Percentiles rank a stretch among this genome's conserved stretches.
Conservation (phyloP, 1,284 basidiomycete genomes). For the Heterobasidion occidentale region DNA sequence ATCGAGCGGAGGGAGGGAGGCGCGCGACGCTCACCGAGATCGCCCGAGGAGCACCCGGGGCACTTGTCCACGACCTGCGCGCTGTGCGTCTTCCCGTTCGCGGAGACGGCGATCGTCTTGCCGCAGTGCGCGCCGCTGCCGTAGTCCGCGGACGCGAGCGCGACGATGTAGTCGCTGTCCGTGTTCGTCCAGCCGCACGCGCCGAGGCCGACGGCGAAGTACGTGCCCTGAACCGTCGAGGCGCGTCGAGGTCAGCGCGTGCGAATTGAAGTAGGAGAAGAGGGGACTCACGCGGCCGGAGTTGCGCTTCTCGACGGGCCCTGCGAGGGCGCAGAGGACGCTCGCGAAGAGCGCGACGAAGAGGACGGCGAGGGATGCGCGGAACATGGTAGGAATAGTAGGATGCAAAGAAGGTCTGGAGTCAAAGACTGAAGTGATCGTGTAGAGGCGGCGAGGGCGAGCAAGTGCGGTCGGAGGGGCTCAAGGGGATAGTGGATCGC, state of each 20-base stretch:
- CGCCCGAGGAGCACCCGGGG: conserved; percentile 13
- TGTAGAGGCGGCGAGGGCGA: no score
- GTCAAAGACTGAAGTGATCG: no score
- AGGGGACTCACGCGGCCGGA: conserved; percentile 2
- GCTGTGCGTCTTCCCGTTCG: conserved; percentile 14
- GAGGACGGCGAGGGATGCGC: neutral
- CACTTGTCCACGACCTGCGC: conserved; percentile 16
- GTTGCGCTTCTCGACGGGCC: conserved; percentile 1
- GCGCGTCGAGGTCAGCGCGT: neutral
- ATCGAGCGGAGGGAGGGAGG: neutral
- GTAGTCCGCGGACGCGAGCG: conserved; percentile 17
- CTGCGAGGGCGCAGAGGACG: neutral
- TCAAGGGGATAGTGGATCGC: no score
- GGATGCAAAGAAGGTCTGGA: no score
- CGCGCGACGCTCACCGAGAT: conserved; percentile 11
- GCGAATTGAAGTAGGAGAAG: neutral
- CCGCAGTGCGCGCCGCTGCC: conserved; percentile 17
- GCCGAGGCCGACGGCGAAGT: conserved; percentile 24
- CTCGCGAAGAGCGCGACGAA: conserved; percentile 1
- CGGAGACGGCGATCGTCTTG: conserved; percentile 12
- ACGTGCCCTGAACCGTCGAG: conserved; percentile 17
- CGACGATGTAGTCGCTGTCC: conserved; percentile 26
- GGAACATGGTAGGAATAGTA: neutral
- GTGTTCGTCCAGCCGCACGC: conserved; percentile 24
- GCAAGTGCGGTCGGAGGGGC: no score